Conservation (phyloP, 148 eudicot species). For the Rhododendron williamsianum region DNA sequence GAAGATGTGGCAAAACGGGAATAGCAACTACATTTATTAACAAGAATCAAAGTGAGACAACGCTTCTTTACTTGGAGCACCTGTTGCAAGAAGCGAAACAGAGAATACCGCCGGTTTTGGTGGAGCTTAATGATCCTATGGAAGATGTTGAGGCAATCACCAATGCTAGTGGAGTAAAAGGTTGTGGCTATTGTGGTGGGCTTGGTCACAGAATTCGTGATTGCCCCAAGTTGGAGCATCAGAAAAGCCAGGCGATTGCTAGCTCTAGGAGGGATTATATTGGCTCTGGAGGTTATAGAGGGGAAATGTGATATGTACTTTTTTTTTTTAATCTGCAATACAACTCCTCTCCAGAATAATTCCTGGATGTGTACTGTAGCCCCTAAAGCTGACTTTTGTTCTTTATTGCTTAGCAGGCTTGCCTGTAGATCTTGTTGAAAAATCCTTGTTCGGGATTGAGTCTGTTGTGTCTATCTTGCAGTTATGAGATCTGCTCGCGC, state of each 20-base stretch:
- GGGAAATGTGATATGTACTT: constrained; percentile 37
- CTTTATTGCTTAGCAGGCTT: too few relatives aligned
- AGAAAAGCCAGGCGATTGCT: constrained; percentile 34
- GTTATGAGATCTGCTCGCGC: too few relatives aligned
- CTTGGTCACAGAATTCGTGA: constrained; percentile 71
- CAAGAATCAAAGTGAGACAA: constrained; percentile 85
- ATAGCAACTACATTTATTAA: constrained; percentile 91
- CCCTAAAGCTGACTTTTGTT: too few relatives aligned
- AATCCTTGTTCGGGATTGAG: too few relatives aligned
- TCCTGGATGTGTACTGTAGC: too few relatives aligned
- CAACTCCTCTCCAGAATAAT: too few relatives aligned
- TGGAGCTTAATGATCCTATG: constrained; percentile 73
- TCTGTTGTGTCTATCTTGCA: too few relatives aligned
- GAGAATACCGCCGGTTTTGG: constrained; percentile 81
- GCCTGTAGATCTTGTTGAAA: too few relatives aligned
- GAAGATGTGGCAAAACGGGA: constrained; percentile 90
- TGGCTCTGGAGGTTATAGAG: constrained; percentile 83
- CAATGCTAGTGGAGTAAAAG: constrained; percentile 60
- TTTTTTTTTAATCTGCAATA: too few relatives aligned
- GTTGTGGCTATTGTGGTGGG: constrained; percentile 89
- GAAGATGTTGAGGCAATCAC: constrained; percentile 65
- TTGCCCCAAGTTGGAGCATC: constrained; percentile 84
- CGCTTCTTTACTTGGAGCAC: constrained; percentile 75
- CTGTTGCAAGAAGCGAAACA: constrained; percentile 86
- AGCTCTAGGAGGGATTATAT: constrained; percentile 71